Conservation (phyloP, 2,329 filamentous ascomycete species). For the Aspergillus hiratsukae region DNA sequence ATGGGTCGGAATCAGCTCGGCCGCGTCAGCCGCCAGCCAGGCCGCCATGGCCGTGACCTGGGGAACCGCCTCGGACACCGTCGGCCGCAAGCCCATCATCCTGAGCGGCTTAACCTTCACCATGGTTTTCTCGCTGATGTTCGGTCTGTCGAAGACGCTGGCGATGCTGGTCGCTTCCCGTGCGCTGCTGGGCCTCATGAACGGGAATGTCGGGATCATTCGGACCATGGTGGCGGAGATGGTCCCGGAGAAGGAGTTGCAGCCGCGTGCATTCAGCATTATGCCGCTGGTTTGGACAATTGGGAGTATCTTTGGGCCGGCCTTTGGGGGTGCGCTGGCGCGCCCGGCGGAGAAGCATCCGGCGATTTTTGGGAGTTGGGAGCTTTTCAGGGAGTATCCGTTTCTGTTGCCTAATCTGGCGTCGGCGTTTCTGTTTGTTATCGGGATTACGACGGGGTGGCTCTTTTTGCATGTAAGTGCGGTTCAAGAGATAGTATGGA, state of each 20-base stretch:
- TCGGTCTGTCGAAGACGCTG: constrained; percentile 77
- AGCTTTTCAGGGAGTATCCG: constrained; percentile 70
- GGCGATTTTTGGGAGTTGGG: constrained; percentile 59
- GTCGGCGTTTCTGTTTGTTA: constrained; percentile 68
- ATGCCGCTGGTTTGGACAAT: constrained; percentile 92
- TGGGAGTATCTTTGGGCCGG: constrained; percentile 81
- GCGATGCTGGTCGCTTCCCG: constrained; percentile 74
- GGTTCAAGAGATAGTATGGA: constrained; percentile 37
- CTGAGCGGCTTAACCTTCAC: constrained; percentile 69
- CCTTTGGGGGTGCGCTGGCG: constrained; percentile 80
- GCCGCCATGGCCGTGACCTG: constrained; percentile 68
- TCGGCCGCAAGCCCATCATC: constrained; percentile 79
- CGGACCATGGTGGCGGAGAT: constrained; percentile 89
- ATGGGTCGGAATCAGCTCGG: constrained; percentile 73
- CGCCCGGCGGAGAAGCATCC: constrained; percentile 74
- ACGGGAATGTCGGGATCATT: constrained; percentile 93
- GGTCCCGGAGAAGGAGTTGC: constrained; percentile 79
- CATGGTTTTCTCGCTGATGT: constrained; percentile 75
- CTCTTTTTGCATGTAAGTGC: constrained; percentile 68
- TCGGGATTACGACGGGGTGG: constrained; percentile 68
- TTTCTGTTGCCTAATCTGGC: constrained; percentile 83
- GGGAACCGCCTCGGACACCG: constrained; percentile 70
- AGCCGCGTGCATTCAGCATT: constrained; percentile 82
- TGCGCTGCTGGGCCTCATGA: constrained; percentile 74
- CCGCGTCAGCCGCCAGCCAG: constrained; percentile 68